Conservation (phyloP, 78 protist genomes). For the Ministeria vibrans region DNA sequence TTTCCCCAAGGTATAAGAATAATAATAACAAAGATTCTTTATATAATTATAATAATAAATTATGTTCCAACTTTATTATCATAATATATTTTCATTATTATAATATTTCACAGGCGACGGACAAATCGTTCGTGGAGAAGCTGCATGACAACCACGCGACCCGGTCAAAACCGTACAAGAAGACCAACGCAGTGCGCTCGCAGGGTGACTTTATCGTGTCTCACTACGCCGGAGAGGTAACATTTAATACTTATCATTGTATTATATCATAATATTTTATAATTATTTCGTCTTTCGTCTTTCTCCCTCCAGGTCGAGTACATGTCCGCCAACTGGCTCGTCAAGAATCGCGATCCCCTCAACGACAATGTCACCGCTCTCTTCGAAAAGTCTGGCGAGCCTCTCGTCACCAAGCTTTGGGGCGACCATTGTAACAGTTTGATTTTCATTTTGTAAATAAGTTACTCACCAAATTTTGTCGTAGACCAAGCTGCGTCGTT, state of each 20-base stretch:
- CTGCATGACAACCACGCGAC: background rate
- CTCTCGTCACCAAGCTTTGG: conserved; percentile 8
- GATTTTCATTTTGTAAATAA: no score
- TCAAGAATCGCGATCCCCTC: conserved; percentile 69
- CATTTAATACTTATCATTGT: no score
- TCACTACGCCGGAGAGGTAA: conserved; percentile 82
- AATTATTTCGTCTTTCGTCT: no score
- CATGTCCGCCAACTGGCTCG: conserved; percentile 52
- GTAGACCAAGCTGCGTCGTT: conserved; percentile 30
- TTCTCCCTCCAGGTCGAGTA: no score
- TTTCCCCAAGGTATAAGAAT: conserved; percentile 69
- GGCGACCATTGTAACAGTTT: conserved; percentile 43
- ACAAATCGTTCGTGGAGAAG: conserved; percentile 16
- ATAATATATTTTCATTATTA: no score
- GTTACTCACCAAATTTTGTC: no score
- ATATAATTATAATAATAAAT: no score
- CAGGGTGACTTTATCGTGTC: conserved; percentile 9
- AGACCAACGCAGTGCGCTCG: conserved; percentile 30
- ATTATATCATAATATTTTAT: no score
- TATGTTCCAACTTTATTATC: no score
- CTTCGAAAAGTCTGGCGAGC: conserved; percentile 25
- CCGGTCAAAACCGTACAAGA: conserved; percentile 11
- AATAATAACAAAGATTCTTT: no score
- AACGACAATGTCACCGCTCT: conserved; percentile 51
- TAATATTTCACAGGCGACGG: conserved; percentile 5